Conservation (phyloP, 495 filamentous ascomycete species). For the Beverwykella pulmonaria region DNA sequence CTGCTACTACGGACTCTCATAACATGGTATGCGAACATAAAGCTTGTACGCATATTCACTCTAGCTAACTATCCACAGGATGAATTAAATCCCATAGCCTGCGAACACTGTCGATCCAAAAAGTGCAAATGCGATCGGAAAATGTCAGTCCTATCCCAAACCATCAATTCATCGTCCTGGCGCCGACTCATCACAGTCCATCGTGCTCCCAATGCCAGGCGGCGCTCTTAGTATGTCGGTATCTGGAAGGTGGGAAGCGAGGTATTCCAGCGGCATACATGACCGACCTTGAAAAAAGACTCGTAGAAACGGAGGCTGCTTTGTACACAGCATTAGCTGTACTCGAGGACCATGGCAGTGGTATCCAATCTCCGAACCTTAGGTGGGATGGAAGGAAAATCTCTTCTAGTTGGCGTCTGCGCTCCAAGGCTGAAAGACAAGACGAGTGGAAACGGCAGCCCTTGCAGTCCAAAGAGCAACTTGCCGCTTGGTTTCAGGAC, state of each 20-base stretch:
- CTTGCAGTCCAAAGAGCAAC: constrained; percentile 4
- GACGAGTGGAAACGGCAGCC: constrained; percentile 3
- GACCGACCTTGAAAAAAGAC: constrained; percentile 1
- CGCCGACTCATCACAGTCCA: neutral
- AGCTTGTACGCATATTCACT: too few relatives aligned
- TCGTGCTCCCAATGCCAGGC: constrained; percentile 7
- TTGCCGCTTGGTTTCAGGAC: neutral
- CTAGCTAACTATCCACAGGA: neutral
- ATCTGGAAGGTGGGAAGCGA: constrained; percentile 9
- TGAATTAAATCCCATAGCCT: constrained; percentile 3
- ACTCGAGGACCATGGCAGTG: neutral
- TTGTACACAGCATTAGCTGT: neutral
- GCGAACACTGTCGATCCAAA: constrained; percentile 7
- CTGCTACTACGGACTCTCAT: too few relatives aligned
- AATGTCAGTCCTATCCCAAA: neutral
- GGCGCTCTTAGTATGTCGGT: neutral
- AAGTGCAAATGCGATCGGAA: constrained; percentile 16
- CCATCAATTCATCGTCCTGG: neutral
- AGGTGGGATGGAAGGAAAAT: neutral
- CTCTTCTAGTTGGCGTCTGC: neutral
- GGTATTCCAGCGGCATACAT: constrained; percentile 11
- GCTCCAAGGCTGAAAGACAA: neutral
- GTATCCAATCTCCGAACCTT: too few relatives aligned
- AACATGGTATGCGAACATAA: too few relatives aligned
- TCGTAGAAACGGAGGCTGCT: constrained; percentile 4